Evolutionary conservation across 2,329 filamentous ascomycete genomes (phyloP).

Genomic region (Phaeosphaeria sp.): DNA sequence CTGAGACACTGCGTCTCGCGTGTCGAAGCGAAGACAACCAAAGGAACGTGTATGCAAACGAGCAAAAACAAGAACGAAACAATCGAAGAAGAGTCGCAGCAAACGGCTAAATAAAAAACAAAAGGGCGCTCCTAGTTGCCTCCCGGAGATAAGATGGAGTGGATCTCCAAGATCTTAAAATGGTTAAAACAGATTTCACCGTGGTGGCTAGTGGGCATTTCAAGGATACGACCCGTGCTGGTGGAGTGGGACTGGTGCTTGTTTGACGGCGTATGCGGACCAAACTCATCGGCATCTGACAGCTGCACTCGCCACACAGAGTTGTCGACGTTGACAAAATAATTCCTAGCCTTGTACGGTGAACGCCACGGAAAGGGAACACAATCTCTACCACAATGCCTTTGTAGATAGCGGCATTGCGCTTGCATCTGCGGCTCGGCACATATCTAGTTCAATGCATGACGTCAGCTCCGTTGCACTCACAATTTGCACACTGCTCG

Average conservation of each 20-base stretch:
- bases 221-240: neutral
- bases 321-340: neutral
- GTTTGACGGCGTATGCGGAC: neutral
- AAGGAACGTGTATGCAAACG: conserved; percentile 20
- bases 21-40: conserved; percentile 10
- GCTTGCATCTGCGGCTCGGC: neutral
- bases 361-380: too few relatives aligned
- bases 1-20: conserved; percentile 11
- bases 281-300: neutral
- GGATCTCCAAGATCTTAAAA: conserved; percentile 13
- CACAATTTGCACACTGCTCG: neutral
- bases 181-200: conserved; percentile 13
- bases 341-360: too few relatives aligned
- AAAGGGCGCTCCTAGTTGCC: conserved; percentile 7
- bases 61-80: conserved; percentile 3
- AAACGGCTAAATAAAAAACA: conserved; percentile 12
- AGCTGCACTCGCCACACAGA: too few relatives aligned
- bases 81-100: conserved; percentile 3
- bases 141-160: conserved; percentile 20
- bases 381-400: too few relatives aligned
- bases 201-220: conserved; percentile 4
- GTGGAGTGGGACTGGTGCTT: neutral
- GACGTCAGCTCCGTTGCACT: neutral
- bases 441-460: neutral
- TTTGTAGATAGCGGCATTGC: neutral